Conservation (phyloP, 2,329 filamentous ascomycete species). For the Fonsecaea multimorphosa region DNA sequence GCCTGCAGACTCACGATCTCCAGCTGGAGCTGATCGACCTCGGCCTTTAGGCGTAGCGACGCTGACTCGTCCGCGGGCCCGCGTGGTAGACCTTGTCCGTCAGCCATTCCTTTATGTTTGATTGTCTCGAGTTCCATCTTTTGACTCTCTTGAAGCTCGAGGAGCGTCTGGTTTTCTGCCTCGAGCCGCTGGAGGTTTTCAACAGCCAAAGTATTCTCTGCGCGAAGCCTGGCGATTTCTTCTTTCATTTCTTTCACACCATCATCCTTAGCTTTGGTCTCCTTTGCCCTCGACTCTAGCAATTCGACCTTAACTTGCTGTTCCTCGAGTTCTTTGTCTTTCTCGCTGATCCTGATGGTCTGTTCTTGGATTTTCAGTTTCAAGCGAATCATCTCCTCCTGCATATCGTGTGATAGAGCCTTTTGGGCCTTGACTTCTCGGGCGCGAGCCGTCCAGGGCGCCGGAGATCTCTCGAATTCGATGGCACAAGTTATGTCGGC, state of each 20-base stretch:
- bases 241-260: slow-evolving; percentile 52
- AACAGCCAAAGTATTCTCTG: slow-evolving; percentile 45
- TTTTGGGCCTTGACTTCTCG: slow-evolving; percentile 83
- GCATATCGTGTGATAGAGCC: slow-evolving; percentile 77
- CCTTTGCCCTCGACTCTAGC: slow-evolving; percentile 83
- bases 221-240: slow-evolving; percentile 49
- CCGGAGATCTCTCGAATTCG: slow-evolving; percentile 73
- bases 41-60: slow-evolving; percentile 46
- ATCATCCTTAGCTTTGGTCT: slow-evolving; percentile 76
- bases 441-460: slow-evolving; percentile 84
- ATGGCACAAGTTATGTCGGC: slow-evolving; percentile 73
- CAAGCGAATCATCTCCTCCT: slow-evolving; percentile 80
- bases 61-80: slow-evolving; percentile 46
- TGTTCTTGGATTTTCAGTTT: slow-evolving; percentile 81
- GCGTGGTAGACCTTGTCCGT: slow-evolving; percentile 47
- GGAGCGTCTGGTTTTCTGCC: slow-evolving; percentile 47
- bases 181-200: slow-evolving; percentile 45
- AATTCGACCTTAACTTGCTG: slow-evolving; percentile 75
- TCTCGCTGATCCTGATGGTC: slow-evolving; percentile 71
- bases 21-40: slow-evolving; percentile 37
- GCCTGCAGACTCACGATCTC: slow-evolving; percentile 54
- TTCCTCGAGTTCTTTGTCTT: slow-evolving; percentile 84
- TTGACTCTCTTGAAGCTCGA: slow-evolving; percentile 50
- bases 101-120: slow-evolving; percentile 49
- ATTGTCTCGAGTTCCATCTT: slow-evolving; percentile 51